Conservation (phyloP, 2,329 filamentous ascomycete species). For the Cordyceps tenuipes region DNA sequence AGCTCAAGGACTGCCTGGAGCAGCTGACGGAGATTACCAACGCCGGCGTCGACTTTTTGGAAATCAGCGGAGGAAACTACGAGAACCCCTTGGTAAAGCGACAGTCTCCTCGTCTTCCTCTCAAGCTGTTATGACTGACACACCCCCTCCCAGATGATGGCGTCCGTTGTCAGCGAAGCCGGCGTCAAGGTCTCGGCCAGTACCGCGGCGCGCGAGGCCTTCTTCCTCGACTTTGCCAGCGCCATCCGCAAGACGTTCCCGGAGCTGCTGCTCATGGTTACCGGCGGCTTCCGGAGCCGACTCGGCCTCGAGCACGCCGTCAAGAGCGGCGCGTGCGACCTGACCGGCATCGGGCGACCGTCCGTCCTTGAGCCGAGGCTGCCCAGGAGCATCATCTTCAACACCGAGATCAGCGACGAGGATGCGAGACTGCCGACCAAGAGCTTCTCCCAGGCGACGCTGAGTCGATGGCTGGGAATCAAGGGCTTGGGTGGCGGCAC, state of each 20-base stretch:
- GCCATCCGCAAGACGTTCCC: constrained; percentile 38
- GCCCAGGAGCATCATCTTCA: constrained; percentile 28
- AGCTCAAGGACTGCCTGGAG: constrained; percentile 44
- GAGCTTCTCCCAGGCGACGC: constrained; percentile 18
- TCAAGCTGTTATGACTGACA: no score
- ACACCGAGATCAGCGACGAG: constrained; percentile 24
- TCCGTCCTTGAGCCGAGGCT: constrained; percentile 29
- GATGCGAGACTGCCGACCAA: constrained; percentile 25
- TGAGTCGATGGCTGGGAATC: constrained; percentile 18
- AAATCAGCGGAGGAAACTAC: constrained; percentile 57
- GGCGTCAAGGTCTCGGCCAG: constrained; percentile 24
- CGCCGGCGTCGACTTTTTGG: constrained; percentile 55
- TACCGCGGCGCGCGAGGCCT: constrained; percentile 52
- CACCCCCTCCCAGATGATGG: background rate
- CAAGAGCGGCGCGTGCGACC: constrained; percentile 29
- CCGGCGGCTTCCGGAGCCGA: constrained; percentile 52
- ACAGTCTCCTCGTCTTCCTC: background rate
- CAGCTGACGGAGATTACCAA: constrained; percentile 44
- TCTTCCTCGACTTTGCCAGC: constrained; percentile 59
- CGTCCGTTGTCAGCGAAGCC: constrained; percentile 15
- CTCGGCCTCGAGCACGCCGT: constrained; percentile 34
- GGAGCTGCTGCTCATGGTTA: constrained; percentile 44
- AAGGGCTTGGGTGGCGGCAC: constrained; percentile 1
- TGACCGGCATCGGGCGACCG: constrained; percentile 33
- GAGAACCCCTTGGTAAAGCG: constrained; percentile 39